Percentiles rank a stretch among this genome's conserved stretches.
phyloP scores from a whole-genome alignment of 768 basidiomycete species.

The Mycena rosella region DNA sequence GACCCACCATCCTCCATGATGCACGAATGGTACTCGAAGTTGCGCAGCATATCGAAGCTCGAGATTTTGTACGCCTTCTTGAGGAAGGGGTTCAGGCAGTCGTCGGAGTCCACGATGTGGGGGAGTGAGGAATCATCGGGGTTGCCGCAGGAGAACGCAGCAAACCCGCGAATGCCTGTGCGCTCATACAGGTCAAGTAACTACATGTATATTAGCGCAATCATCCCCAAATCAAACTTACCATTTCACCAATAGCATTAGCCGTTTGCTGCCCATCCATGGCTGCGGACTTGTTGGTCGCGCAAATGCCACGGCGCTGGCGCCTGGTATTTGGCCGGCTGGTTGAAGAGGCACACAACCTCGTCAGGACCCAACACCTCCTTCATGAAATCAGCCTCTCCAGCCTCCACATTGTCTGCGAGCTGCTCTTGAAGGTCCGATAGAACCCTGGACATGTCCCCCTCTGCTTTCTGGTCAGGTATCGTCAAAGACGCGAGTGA shows the following conservation, averaged over 20 bases:
- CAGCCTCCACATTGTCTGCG: neutral
- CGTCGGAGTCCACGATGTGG: neutral
- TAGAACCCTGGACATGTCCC: too few species aligned
- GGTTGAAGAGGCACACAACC: neutral
- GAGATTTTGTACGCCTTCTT: neutral
- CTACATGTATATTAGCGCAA: neutral
- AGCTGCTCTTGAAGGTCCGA: neutral
- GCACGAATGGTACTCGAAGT: neutral
- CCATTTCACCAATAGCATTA: neutral
- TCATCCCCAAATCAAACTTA: neutral
- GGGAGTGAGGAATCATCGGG: neutral
- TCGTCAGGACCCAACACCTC: neutral
- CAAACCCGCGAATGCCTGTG: neutral
- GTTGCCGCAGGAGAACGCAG: neutral
- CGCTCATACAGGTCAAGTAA: neutral
- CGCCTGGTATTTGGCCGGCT: neutral
- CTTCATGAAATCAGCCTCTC: neutral
- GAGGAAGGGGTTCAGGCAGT: neutral
- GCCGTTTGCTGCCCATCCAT: neutral
- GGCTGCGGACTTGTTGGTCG: neutral
- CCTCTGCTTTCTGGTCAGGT: too few species aligned
- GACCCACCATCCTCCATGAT: neutral
- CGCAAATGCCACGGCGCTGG: neutral
- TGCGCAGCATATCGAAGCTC: neutral
- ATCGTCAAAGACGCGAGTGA: too few species aligned